phyloP scores from a whole-genome alignment of 2,329 filamentous ascomycete species.

The Trichoderma lentiforme region DNA sequence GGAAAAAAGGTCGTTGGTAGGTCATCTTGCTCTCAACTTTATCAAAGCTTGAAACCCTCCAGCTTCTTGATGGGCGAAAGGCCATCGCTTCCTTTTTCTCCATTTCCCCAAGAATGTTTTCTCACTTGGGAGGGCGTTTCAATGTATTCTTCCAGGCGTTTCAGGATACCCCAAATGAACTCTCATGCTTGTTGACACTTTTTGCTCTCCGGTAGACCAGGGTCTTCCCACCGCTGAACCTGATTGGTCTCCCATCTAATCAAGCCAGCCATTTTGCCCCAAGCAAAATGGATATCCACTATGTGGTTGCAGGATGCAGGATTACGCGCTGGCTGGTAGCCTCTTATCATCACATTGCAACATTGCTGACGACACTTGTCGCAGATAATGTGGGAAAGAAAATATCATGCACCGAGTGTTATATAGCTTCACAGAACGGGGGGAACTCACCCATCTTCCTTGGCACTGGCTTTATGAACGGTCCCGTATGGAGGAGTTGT shows the following conservation, averaged over 20 bases:
- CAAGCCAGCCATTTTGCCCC: constrained; percentile 27
- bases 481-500: constrained; percentile 36
- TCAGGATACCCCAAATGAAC: constrained; percentile 15
- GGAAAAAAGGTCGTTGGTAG: constrained; percentile 26
- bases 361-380: constrained; percentile 8
- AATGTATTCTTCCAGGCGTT: constrained; percentile 11
- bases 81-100: constrained; percentile 10
- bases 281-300: constrained; percentile 21
- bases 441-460: constrained; percentile 44
- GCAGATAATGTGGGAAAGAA: neutral
- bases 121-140: constrained; percentile 11
- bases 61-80: constrained; percentile 12
- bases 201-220: constrained; percentile 25
- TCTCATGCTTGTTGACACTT: constrained; percentile 22
- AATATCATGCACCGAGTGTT: neutral
- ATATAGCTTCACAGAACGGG: neutral
- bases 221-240: constrained; percentile 25
- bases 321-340: constrained; percentile 11
- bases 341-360: constrained; percentile 25
- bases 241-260: constrained; percentile 29
- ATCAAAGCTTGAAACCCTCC: constrained; percentile 26
- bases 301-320: constrained; percentile 11
- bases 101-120: neutral
- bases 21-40: constrained; percentile 30
- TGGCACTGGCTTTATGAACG: constrained; percentile 61